Conservation (phyloP, 1,284 basidiomycete genomes). For the Puccinia brachypodii region DNA sequence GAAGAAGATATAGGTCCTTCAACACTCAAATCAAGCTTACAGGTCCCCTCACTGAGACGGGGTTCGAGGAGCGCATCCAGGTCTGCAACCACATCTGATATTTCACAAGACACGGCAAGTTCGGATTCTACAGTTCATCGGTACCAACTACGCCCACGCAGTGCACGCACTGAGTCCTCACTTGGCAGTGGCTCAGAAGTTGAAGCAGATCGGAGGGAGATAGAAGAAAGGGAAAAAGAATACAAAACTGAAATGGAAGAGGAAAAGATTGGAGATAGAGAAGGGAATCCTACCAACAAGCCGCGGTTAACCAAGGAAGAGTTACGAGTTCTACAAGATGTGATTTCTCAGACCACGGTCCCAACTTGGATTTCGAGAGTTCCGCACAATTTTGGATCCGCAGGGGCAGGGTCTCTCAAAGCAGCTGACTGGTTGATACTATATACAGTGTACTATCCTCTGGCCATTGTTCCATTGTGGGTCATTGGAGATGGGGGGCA, state of each 20-base stretch:
- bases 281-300: not conserved
- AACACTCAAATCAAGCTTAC: too few relatives aligned
- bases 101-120: not conserved
- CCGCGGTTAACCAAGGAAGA: not conserved
- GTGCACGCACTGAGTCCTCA: not conserved
- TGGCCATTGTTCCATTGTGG: not conserved
- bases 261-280: not conserved
- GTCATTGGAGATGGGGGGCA: not conserved
- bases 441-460: conserved; percentile 10
- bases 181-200: not conserved
- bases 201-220: not conserved
- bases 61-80: too few relatives aligned
- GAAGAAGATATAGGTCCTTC: not conserved
- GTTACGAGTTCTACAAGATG: not conserved
- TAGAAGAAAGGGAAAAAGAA: too few relatives aligned
- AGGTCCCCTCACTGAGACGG: not conserved
- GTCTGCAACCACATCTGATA: too few relatives aligned
- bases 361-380: conserved; percentile 22
- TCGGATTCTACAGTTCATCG: not conserved
- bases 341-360: not conserved
- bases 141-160: not conserved
- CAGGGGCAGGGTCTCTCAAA: not conserved
- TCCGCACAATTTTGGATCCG: not conserved
- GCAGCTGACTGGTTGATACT: conserved; percentile 21
- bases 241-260: not conserved